A percentile compares a stretch with the other conserved stretches of the same genome.
These are phyloP conservation scores for Candida sanyaensis DNA, from an alignment of 1,139 yeast genomes.

Conservation along the genomic window DNA sequence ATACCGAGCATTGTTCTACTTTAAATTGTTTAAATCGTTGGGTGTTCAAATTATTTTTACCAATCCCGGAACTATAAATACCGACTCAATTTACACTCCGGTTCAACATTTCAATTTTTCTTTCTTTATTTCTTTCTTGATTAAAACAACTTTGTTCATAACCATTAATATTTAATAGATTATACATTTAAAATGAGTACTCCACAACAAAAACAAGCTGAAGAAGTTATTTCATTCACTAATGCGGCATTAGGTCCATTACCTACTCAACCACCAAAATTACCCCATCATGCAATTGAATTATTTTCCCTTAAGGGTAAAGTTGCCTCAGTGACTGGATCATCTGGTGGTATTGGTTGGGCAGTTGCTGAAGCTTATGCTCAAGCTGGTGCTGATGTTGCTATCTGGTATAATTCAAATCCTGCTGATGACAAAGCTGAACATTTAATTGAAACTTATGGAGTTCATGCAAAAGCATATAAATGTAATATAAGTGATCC, in stretches of 20 bases:
- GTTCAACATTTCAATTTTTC: neutral
- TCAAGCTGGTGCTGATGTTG: slow-evolving; percentile 90
- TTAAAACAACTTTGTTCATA: neutral
- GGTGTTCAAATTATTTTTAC: too few relatives aligned
- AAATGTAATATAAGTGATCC: slow-evolving; percentile 66
- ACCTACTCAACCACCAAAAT: slow-evolving; percentile 30
- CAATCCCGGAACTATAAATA: too few relatives aligned
- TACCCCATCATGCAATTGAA: slow-evolving; percentile 39
- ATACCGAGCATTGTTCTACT: too few relatives aligned
- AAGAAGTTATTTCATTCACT: slow-evolving; percentile 18
- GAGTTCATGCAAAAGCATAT: slow-evolving; percentile 70
- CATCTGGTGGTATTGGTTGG: slow-evolving; percentile 82
- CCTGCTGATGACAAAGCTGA: slow-evolving; percentile 63
- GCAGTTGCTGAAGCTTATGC: slow-evolving; percentile 86
- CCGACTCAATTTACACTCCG: neutral
- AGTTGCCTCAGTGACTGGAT: slow-evolving; percentile 87
- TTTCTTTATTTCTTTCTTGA: neutral
- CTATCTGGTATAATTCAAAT: slow-evolving; percentile 65
- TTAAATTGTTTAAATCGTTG: too few relatives aligned
- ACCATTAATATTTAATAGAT: neutral
- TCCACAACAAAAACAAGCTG: neutral
- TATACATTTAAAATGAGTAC: neutral
- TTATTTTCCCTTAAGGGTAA: slow-evolving; percentile 75
- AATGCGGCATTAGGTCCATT: slow-evolving; percentile 30
- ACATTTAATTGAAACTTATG: slow-evolving; percentile 58